These are phyloP conservation scores for thale cress (Arabidopsis thaliana) DNA, from an alignment of 345 rosid species.

Conservation along the genomic window TAIR10.1 NC_003071.7:19167001-19167500, in stretches of 20 bases:
- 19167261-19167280: not conserved
- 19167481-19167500: not conserved
- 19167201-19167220: too few relatives aligned
- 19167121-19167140: slow-evolving; percentile 41
- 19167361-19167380: too few relatives aligned
- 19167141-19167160: slow-evolving; percentile 20
- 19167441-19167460: not conserved
- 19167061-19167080: slow-evolving; percentile 44
- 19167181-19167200: too few relatives aligned
- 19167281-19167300: not conserved
- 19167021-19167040: slow-evolving; percentile 47
- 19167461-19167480: slow-evolving; percentile 1
- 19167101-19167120: slow-evolving; percentile 37
- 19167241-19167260: too few relatives aligned
- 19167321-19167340: not conserved
- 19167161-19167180: too few relatives aligned
- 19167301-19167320: not conserved
- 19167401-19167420: too few relatives aligned
- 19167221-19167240: too few relatives aligned
- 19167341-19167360: not conserved
- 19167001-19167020: slow-evolving; percentile 35
- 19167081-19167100: slow-evolving; percentile 40
- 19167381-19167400: not conserved
- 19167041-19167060: slow-evolving; percentile 46
- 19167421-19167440: not conserved